Evolutionary conservation across 345 rosid genomes (phyloP), one percentile per base, ranked within the genome.

Genomic region (Turnera subulata): DNA sequence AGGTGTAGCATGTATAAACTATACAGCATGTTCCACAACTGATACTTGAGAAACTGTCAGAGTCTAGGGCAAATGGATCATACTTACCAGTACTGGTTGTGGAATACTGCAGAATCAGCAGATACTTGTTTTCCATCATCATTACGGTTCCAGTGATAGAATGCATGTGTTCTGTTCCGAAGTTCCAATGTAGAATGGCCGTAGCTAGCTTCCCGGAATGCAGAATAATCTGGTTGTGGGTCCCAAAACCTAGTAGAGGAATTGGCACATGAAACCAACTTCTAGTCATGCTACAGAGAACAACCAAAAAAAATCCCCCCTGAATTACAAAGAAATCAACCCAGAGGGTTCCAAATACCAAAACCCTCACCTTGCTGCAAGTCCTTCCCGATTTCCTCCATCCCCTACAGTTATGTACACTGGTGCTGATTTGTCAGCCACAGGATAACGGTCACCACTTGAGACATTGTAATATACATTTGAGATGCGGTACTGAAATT

Each of bases 341-440:
- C 35, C 8, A 29, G 35, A 8, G 35, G 35, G 8, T 29, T 29
- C 35, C 35, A 29, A 29, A 3, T 29, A 29, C 35, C 8, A 3
- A 29, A 29, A 59, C 18, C 21, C 40, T 47, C 53, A 82, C 87
- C 61, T 62, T 11, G 51, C 71, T 17, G 87, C 87, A 17, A 83
- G 64, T 69, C 94, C 94, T 81, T 86, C 94, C 2, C 77, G 78
- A 60, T 86, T 86, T 37, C 93, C 93, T 58, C 89, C 93, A 59
- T 83, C 93, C 16, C 92, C 89, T 9, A 85, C 81, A 4, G 82
- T 85, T 19, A 83, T 66, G 38, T 81, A 81, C 12, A 83, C 78
- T 0, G 87, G 89, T 2, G 89, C 94, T 6, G 78, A 73, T 53
- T 56, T 58, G 55, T 83, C 70, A 25, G 74, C 57, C 12, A 66